These are phyloP conservation scores for Beauveria rudraprayagi DNA, from an alignment of 2,329 filamentous ascomycete species.

Conservation along the genomic window DNA sequence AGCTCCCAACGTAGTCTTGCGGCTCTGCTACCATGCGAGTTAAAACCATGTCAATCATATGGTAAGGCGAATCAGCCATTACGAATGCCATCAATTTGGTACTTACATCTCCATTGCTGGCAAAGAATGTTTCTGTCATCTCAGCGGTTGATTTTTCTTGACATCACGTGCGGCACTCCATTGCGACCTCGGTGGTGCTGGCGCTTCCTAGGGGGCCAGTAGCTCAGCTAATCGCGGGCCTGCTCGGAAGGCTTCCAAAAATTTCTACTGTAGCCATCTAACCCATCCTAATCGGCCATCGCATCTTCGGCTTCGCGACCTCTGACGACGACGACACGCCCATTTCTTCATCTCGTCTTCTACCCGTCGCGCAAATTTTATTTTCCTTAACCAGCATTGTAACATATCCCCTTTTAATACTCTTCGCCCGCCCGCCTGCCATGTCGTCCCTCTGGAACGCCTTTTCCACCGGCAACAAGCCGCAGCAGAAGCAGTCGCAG, in stretches of 20 bases:
- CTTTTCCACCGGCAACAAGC: conserved; percentile 51
- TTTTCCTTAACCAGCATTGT: not conserved
- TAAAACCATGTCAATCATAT: not conserved
- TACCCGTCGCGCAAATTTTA: not conserved
- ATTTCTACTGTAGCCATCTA: conserved; percentile 5
- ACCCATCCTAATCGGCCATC: conserved; percentile 1
- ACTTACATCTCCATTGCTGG: not conserved
- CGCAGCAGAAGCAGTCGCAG: conserved; percentile 28
- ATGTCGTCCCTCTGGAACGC: conserved; percentile 56
- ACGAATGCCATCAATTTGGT: not conserved
- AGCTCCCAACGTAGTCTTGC: not conserved
- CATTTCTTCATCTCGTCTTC: not conserved
- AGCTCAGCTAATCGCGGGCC: conserved; percentile 3
- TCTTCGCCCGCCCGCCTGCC: conserved; percentile 13
- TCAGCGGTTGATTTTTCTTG: not conserved
- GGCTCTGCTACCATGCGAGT: not conserved
- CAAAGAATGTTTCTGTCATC: not conserved
- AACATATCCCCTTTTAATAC: conserved; percentile 7
- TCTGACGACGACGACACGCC: not conserved
- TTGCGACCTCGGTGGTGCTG: not conserved
- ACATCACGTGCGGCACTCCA: not conserved
- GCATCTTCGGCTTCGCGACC: not conserved
- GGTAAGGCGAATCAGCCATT: not conserved
- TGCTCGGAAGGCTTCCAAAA: conserved; percentile 9
- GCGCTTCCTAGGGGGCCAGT: not conserved